Evolutionary conservation across 495 filamentous ascomycete genomes (phyloP), one percentile per base, ranked within the genome.

Genomic region (Lasiosphaeris hirsuta): DNA sequence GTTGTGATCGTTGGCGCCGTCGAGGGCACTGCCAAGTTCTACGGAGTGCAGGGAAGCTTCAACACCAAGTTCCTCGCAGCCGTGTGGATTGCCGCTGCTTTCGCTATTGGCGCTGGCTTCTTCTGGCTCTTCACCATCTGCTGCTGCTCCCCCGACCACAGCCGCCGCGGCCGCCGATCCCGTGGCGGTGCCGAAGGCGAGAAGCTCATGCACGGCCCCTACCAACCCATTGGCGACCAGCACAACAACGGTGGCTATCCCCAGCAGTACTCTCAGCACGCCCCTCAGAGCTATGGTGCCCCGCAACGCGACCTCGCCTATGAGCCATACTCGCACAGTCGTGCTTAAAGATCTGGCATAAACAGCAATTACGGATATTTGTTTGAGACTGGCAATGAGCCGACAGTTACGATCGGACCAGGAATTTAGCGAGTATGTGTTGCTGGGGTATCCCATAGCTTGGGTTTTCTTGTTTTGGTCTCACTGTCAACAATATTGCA

Each of bases 81-180:
- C 4, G 81, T 85, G 47, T 97, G 93, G 93, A 71, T 96, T 47
- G 86, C 85, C 47, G 87, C 86, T 10, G 87, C 79, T 35, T 94
- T 95, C 70, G 84, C 87, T 44, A 62, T 90, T 18, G 89, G 67
- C 46, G 84, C 84, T 11, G 80, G 80, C 56, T 62, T 96, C 63
- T 96, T 96, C 86, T 97, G 93, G 93, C 76, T 89, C 62, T 84
- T 96, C 72, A 90, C 84, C 72, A 79, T 85, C 54, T 97, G 93
- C 87, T 97, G 92, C 84, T 96, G 93, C 79, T 65, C 70, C 50
- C 74, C 72, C 45, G 75, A 76, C 63, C 65, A 72, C 55, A 63
- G 67, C 38, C 56, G 62, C 11, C 46, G 66, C 56, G 57, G 62
- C 51, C 58, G 60, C 57, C 43, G 56, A 56, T 36, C 46, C 56